phyloP scores from a whole-genome alignment of 2,329 filamentous ascomycete genomes.

The Podosphaera aphanis region DNA sequence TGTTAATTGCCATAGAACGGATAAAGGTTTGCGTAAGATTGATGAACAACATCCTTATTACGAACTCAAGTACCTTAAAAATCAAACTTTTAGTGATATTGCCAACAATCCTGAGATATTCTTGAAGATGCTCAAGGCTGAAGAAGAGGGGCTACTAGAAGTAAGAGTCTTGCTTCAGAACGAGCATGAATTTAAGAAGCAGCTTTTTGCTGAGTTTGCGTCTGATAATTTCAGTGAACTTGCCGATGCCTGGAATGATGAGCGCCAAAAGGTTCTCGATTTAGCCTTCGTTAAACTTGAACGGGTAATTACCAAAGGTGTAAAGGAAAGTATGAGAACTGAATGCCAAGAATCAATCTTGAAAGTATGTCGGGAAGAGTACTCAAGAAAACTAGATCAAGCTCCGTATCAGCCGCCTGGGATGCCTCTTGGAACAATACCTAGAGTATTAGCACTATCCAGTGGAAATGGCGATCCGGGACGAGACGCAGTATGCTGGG shows the following conservation, averaged over 20 bases:
- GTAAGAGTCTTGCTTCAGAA: conserved; percentile 60
- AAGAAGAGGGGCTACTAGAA: conserved; percentile 78
- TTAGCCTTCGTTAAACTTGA: conserved; percentile 62
- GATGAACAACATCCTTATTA: conserved; percentile 92
- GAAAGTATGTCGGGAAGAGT: conserved; percentile 71
- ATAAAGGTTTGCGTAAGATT: conserved; percentile 82
- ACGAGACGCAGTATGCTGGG: conserved; percentile 70
- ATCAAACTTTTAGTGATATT: conserved; percentile 64
- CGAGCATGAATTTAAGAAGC: conserved; percentile 50
- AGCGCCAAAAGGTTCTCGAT: conserved; percentile 68
- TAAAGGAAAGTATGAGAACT: conserved; percentile 82
- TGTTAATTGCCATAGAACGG: conserved; percentile 72
- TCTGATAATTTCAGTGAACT: conserved; percentile 91
- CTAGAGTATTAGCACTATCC: conserved; percentile 67
- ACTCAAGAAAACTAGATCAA: conserved; percentile 75
- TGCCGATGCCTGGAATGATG: conserved; percentile 82
- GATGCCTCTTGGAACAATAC: conserved; percentile 68
- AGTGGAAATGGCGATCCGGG: conserved; percentile 54
- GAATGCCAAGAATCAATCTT: conserved; percentile 85
- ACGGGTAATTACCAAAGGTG: conserved; percentile 63
- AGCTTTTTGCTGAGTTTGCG: conserved; percentile 62
- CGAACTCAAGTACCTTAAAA: conserved; percentile 87
- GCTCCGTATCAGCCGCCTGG: conserved; percentile 89
- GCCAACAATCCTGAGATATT: conserved; percentile 71
- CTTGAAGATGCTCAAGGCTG: conserved; percentile 90